Conservation (phyloP, 768 basidiomycete genomes). For the Auricularia heimuer region DNA sequence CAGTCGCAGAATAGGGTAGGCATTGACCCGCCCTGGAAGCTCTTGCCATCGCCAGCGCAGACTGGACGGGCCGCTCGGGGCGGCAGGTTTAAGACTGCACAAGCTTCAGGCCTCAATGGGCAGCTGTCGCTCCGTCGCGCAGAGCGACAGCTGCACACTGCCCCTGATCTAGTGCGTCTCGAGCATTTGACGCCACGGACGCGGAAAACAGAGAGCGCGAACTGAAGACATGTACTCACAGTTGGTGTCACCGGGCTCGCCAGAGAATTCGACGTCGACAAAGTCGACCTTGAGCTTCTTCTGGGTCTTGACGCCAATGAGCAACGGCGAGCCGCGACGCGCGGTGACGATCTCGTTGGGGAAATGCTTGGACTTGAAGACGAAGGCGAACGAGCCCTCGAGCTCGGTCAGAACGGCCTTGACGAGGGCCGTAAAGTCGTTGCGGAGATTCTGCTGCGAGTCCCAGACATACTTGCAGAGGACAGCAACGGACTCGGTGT, state of each 20-base stretch:
- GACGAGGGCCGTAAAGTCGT: slow-evolving; percentile 83
- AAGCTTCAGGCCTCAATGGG: too few relatives aligned
- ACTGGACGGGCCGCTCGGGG: too few relatives aligned
- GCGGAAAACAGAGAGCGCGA: not conserved
- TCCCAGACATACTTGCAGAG: slow-evolving; percentile 96
- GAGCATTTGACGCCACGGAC: not conserved
- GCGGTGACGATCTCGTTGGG: slow-evolving; percentile 94
- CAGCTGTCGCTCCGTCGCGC: too few relatives aligned
- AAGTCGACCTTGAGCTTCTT: slow-evolving; percentile 99
- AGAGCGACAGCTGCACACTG: too few relatives aligned
- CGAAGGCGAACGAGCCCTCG: slow-evolving; percentile 97
- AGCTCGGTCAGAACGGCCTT: slow-evolving; percentile 96
- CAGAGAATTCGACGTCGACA: slow-evolving; percentile 92
- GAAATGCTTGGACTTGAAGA: slow-evolving; percentile 95
- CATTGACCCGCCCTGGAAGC: too few relatives aligned
- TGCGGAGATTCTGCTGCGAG: slow-evolving; percentile 73
- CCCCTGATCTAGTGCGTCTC: too few relatives aligned
- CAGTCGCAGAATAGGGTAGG: too few relatives aligned
- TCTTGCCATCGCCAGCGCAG: too few relatives aligned
- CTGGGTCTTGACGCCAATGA: slow-evolving; percentile 98
- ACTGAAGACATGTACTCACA: slow-evolving; percentile 11
- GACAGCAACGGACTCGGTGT: slow-evolving; percentile 95
- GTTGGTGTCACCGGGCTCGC: slow-evolving; percentile 50
- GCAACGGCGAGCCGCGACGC: slow-evolving; percentile 90
- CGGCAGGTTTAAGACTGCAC: too few relatives aligned